phyloP scores from a whole-genome alignment of 2,329 filamentous ascomycete species.

The Emericellopsis cladophorae region DNA sequence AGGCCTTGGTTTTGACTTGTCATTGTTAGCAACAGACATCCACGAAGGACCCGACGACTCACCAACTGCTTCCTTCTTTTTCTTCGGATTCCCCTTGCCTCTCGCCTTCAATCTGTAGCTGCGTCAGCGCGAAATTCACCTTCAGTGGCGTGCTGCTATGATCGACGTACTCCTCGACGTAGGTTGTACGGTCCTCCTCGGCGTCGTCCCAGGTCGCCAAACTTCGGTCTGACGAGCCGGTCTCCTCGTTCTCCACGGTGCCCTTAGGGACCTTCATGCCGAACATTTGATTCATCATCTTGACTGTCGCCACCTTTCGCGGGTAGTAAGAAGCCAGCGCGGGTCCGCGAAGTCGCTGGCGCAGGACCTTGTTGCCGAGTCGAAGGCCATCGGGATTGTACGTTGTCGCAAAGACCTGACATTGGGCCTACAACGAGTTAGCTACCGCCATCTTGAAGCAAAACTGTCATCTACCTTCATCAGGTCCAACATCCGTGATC shows the following conservation, averaged over 20 bases:
- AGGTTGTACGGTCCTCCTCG: conserved; percentile 69
- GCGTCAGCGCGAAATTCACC: conserved; percentile 13
- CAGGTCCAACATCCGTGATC: conserved; percentile 53
- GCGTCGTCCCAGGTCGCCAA: conserved; percentile 60
- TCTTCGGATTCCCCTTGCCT: conserved; percentile 81
- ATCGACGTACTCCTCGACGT: conserved; percentile 45
- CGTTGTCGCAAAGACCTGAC: conserved; percentile 78
- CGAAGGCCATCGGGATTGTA: conserved; percentile 79
- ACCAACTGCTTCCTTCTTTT: conserved; percentile 53
- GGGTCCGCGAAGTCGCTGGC: conserved; percentile 78
- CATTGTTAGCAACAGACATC: not conserved
- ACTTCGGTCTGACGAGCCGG: too few species aligned
- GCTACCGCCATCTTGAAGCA: not conserved
- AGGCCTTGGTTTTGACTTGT: conserved; percentile 9
- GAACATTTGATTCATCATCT: conserved; percentile 61
- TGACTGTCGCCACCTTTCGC: conserved; percentile 55
- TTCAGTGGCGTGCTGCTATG: not conserved
- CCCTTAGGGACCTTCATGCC: conserved; percentile 28
- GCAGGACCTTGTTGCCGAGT: conserved; percentile 83
- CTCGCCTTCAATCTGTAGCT: conserved; percentile 52
- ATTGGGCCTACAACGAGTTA: conserved; percentile 55
- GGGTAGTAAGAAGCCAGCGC: conserved; percentile 82
- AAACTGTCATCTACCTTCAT: conserved; percentile 50
- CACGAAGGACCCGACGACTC: conserved; percentile 6
- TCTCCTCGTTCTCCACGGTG: too few species aligned